A percentile compares a stretch with the other conserved stretches of the same genome.
These are phyloP conservation scores for Phytopythium aichiense DNA, from an alignment of 352 stramenopile genomes.

Conservation along the genomic window DNA sequence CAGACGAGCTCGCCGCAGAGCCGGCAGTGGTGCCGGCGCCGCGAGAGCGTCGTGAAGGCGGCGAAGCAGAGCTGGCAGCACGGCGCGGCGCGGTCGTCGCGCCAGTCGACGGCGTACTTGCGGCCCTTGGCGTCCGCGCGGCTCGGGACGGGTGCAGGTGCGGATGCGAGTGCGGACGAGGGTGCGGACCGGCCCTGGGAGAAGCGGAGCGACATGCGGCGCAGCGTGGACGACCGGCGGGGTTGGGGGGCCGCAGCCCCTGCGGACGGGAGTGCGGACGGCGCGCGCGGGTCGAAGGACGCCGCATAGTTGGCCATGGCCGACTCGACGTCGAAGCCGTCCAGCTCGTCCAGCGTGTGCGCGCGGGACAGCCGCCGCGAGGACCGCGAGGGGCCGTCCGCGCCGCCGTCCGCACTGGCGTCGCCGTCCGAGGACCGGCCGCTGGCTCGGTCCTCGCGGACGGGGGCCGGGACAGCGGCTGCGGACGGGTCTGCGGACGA, in stretches of 20 bases:
- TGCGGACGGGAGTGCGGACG: neutral
- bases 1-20: constrained; percentile 78
- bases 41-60: constrained; percentile 69
- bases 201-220: constrained; percentile 24
- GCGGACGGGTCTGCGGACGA: constrained; percentile 4
- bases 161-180: neutral
- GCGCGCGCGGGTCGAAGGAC: constrained; percentile 17
- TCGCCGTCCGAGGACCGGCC: neutral
- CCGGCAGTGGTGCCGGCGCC: constrained; percentile 75
- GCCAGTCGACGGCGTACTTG: constrained; percentile 78
- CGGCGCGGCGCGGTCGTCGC: constrained; percentile 43
- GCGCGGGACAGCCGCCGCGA: constrained; percentile 1
- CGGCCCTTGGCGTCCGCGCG: constrained; percentile 22
- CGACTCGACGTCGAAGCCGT: constrained; percentile 18
- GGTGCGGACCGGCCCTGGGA: neutral
- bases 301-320: constrained; percentile 21
- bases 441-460: neutral
- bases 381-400: neutral
- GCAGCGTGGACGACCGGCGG: constrained; percentile 24
- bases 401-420: neutral
- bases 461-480: neutral
- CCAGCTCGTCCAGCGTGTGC: constrained; percentile 9
- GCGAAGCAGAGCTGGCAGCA: constrained; percentile 70
- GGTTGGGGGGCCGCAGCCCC: constrained; percentile 8
- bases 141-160: neutral